Evolutionary conservation across 352 stramenopile genomes (phyloP), one percentile per base, ranked within the genome.

Genomic region (Phytopythium chamaehyphon): DNA sequence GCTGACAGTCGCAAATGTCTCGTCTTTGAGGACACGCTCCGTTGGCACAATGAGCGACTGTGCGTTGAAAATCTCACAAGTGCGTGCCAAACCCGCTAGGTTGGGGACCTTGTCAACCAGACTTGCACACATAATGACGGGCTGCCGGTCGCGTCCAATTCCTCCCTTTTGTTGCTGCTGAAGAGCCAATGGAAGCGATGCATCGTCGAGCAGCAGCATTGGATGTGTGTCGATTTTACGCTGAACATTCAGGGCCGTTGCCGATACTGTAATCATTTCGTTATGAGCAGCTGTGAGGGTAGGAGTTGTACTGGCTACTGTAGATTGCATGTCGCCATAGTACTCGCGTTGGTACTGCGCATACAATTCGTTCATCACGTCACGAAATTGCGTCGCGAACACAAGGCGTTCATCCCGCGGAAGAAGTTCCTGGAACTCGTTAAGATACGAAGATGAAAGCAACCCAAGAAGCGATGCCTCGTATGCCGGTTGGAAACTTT

Each of bases 81-180:
- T 98, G 39, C 95, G 76, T 39, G 92, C 90, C 7, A 98, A 71
- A 5, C 95, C 95, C 14, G 84, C 95, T 16, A 98, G 62, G 66
- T 98, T 98, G 12, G 95, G 92, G 31, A 97, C 71, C 70, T 98
- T 98, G 69, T 98, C 91, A 8, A 98, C 83, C 18, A 98, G 77
- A 28, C 76, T 89, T 15, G 83, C 83, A 43, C 83, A 93, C 61
- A 93, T 62, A 37, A 93, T 88, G 31, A 91, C 66, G 0, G 71
- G 70, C 61, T 91, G 78, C 9, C 80, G 73, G 12, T 78, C 3
- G 61, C 65, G 2, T 61, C 59, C 10, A 55, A 51, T 35, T 45
- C 54, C 19, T 26, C 70, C 53, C 52, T 66, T 47, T 12, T 43
- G 46, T 11, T 52, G 28, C 46, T 42, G 46, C 19, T 67, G 63